Evolutionary conservation across 352 stramenopile genomes (phyloP), one percentile per base, ranked within the genome.

Genomic region (Sclerospora graminicola): DNA sequence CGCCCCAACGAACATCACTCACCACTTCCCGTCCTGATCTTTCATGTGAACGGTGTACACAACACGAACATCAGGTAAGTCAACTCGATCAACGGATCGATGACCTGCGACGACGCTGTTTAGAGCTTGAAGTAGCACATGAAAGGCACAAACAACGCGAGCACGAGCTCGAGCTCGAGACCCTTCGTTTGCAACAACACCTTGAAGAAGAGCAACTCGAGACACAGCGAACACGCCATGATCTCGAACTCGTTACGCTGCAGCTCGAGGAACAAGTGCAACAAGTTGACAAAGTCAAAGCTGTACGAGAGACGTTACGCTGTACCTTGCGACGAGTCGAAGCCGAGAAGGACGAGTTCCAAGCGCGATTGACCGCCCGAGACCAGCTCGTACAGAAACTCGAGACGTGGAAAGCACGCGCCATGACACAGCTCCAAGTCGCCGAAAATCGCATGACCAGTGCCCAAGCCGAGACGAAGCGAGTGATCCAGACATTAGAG

Each of bases 91-190:
- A 47, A 14, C 41, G 45, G 3, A 31, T 48, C 16, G 60, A 81
- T 27, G 53, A 60, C 21, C 42, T 79, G 13, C 56, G 60, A 20
- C 70, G 66, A 0, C 54, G 62, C n/a, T 80, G 68, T 19, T 40
- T 67, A n/a, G 57, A 67, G 45, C 20, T 77, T 15, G 63, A 77
- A 32, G 45, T 83, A 16, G 63, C 64, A 14, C 30, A 37, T 0
- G 51, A 74, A 44, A 46, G 54, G 0, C 57, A 56, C 8, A 52
- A 60, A 2, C 51, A 68, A n/a, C 41, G 46, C 0, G 45, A 55
- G 28, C 49, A 34, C 29, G 54, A 69, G 20, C 35, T 69, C 1
- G 21, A 32, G 11, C 40, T 50, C 18, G 37, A 57, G 27, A 54
- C 66, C n/a, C 24, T 23, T 19, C 26, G 54, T 15, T 26, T 75